These are phyloP conservation scores for Talaromyces sp. DNA, from an alignment of 2,329 filamentous ascomycete genomes.

Conservation along the genomic window DNA sequence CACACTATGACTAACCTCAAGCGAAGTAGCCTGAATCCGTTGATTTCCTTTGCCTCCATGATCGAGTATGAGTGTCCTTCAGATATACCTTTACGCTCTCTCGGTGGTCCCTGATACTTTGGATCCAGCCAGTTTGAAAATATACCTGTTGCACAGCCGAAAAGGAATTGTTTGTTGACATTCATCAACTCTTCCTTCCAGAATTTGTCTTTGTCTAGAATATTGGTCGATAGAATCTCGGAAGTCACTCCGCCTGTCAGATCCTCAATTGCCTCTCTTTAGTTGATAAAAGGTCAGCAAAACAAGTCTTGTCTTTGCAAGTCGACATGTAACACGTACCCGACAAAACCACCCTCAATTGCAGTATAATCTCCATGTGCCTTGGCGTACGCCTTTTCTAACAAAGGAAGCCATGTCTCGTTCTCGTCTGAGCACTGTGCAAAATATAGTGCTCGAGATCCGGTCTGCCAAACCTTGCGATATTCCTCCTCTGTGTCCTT, in stretches of 20 bases:
- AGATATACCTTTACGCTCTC: slow-evolving; percentile 43
- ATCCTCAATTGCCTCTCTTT: slow-evolving; percentile 57
- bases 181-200: slow-evolving; percentile 78
- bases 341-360: slow-evolving; percentile 72
- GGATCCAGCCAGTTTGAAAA: slow-evolving; percentile 46
- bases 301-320: neutral
- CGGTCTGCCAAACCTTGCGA: slow-evolving; percentile 67
- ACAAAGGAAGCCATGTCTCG: slow-evolving; percentile 76
- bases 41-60: slow-evolving; percentile 58
- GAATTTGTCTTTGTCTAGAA: slow-evolving; percentile 68
- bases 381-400: slow-evolving; percentile 83
- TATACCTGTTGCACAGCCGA: slow-evolving; percentile 46
- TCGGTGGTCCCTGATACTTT: slow-evolving; percentile 32
- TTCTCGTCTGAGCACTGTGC: slow-evolving; percentile 71
- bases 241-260: slow-evolving; percentile 53
- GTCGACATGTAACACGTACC: slow-evolving; percentile 33
- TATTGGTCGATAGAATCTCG: slow-evolving; percentile 46
- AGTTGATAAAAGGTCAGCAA: neutral
- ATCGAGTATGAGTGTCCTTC: slow-evolving; percentile 57
- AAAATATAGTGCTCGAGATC: slow-evolving; percentile 74
- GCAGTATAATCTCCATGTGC: slow-evolving; percentile 75
- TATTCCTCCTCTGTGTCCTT: slow-evolving; percentile 70
- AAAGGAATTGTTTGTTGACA: slow-evolving; percentile 72
- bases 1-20: slow-evolving; percentile 47
- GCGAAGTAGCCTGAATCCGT: slow-evolving; percentile 62